Evolutionary conservation across 371 early-diverging fungal species (phyloP), one percentile per base, ranked within the genome.

Genomic region (Parasitella parasitica): DNA sequence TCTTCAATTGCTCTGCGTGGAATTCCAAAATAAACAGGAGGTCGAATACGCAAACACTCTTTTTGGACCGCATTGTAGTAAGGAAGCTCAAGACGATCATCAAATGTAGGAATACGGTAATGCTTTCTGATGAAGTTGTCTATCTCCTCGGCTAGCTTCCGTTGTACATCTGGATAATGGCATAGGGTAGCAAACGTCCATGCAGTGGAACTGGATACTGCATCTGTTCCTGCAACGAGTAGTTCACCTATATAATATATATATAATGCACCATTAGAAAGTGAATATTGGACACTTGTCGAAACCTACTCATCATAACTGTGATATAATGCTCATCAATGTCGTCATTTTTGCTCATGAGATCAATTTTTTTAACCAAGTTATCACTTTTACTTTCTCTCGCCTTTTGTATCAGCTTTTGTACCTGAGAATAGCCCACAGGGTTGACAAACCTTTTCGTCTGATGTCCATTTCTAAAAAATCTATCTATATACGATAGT

Each of bases 1-100:
- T 80, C 78, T 55, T 64, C 41, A n/a, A 38, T 59, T 2, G 76
- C 56, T 16, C 51, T 52, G 18, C 74, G 77, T 11, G 76, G 75
- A 6, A 72, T 38, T 27, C 67, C 58, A 30, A 70, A 63, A 4
- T 67, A 70, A 26, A 56, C 66, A 9, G 69, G 52, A 9, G 74
- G 66, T 11, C 63, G 66, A 35, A 28, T 67, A 3, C 79, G 57
- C 12, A 73, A 15, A 16, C 57, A 53, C 55, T 78, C 76, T 32
- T 74, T 74, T 37, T 61, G 58, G 12, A 74, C 55, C 4, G 67
- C 61, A 43, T 63, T 61, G 24, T 61, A 64, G 36, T 72, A 74
- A 8, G 72, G 63, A 2, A 67, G 18, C 24, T 61, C 60, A 8
- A 52, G 24, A 12, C 62, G 53, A 20, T 69, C 69, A 6, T 57